phyloP scores from a whole-genome alignment of 768 basidiomycete genomes.

The Lentinus tigrinus region DNA sequence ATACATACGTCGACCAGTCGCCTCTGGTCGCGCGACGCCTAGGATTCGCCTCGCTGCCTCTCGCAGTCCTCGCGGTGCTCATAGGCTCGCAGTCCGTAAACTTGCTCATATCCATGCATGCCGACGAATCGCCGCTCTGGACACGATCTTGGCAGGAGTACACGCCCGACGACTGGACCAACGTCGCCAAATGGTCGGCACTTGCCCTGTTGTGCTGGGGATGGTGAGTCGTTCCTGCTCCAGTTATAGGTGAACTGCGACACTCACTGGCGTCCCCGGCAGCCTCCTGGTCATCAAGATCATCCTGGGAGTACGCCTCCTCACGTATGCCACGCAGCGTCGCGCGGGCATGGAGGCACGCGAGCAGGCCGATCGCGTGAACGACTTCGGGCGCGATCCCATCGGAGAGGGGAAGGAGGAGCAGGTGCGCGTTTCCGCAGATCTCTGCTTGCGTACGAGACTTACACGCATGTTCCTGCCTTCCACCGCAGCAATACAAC shows the following conservation, averaged over 20 bases:
- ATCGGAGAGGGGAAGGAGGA: constrained; percentile 91
- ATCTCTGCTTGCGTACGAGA: background rate
- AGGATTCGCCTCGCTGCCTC: constrained; percentile 90
- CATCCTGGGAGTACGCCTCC: constrained; percentile 85
- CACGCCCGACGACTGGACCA: constrained; percentile 47
- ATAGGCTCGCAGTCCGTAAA: constrained; percentile 71
- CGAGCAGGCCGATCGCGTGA: constrained; percentile 70
- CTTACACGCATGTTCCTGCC: background rate
- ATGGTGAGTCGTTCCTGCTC: constrained; percentile 55
- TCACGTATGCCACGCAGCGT: constrained; percentile 78
- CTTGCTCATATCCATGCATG: constrained; percentile 50
- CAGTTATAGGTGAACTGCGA: background rate
- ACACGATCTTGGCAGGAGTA: constrained; percentile 36
- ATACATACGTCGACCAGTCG: constrained; percentile 92
- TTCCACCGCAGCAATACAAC: constrained; percentile 76
- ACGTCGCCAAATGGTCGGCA: constrained; percentile 62
- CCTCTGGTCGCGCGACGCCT: constrained; percentile 91
- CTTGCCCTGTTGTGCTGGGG: constrained; percentile 77
- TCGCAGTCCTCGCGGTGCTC: constrained; percentile 80
- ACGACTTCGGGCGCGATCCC: constrained; percentile 87
- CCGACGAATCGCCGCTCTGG: constrained; percentile 42
- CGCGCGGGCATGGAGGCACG: constrained; percentile 77
- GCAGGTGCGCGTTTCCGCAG: constrained; percentile 46
- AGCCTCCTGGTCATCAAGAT: constrained; percentile 87
- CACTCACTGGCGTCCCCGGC: background rate